Evolutionary conservation across 305 asterid species (phyloP).

Genomic region (Ilex paraguariensis): DNA sequence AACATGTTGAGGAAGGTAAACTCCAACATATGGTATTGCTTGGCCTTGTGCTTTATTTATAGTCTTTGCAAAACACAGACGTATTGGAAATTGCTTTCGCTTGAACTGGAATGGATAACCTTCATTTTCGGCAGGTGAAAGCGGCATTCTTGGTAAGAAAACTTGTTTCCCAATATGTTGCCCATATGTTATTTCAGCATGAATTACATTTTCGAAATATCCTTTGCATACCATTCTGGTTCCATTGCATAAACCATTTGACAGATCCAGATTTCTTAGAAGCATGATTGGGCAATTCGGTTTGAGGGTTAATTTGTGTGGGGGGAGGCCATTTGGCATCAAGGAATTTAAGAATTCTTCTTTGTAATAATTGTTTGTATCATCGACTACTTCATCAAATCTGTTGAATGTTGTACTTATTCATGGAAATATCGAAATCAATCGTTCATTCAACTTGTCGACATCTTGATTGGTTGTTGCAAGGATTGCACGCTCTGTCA

Average conservation of each 20-base stretch:
- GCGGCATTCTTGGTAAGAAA: conserved; percentile 7
- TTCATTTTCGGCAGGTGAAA: background rate
- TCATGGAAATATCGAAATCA: background rate
- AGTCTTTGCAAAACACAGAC: conserved; percentile 1
- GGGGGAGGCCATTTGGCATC: no score
- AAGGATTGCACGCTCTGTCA: background rate
- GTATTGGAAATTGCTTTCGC: background rate
- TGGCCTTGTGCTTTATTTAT: conserved; percentile 7
- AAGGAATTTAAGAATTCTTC: no score
- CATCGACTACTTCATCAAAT: background rate
- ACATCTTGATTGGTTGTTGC: conserved; percentile 8
- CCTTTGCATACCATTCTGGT: conserved; percentile 4
- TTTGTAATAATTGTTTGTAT: background rate
- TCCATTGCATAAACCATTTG: no score
- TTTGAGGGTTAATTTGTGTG: background rate
- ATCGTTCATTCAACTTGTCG: conserved; percentile 5
- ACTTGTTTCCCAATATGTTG: background rate
- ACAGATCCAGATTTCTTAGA: background rate
- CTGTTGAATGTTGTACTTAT: background rate
- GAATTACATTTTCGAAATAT: background rate
- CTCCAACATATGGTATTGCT: background rate
- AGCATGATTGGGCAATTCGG: background rate
- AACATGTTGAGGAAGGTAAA: background rate
- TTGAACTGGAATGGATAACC: background rate
- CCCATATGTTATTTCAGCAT: background rate